A percentile compares a stretch with the other conserved stretches of the same genome.
These are phyloP conservation scores for Trypanosoma cruzi DNA, from an alignment of 208 protist genomes.

Conservation along the genomic window DNA sequence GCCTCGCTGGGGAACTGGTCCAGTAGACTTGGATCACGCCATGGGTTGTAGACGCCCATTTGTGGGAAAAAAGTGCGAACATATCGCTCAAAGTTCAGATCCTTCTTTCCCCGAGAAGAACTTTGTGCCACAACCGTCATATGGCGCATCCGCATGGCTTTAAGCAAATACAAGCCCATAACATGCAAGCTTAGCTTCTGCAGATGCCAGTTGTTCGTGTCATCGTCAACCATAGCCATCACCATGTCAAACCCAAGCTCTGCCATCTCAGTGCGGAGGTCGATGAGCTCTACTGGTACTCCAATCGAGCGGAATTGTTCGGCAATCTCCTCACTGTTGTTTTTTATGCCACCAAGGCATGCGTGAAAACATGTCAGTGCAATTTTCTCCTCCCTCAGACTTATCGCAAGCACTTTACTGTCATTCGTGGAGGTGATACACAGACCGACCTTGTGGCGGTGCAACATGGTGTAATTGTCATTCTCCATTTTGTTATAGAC, in stretches of 20 bases:
- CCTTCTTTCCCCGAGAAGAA: conserved; percentile 84
- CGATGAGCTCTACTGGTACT: conserved; percentile 86
- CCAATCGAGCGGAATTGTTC: conserved; percentile 68
- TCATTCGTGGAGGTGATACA: conserved; percentile 92
- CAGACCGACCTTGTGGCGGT: conserved; percentile 86
- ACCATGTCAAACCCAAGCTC: conserved; percentile 86
- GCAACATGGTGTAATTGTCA: conserved; percentile 90
- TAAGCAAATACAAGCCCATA: conserved; percentile 75
- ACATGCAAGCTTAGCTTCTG: conserved; percentile 86
- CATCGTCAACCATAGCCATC: conserved; percentile 78
- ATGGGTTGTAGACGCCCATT: conserved; percentile 93
- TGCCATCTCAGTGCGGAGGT: conserved; percentile 90
- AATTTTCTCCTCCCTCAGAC: conserved; percentile 75
- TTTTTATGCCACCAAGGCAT: conserved; percentile 70
- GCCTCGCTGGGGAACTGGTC: conserved; percentile 76
- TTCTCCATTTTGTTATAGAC: conserved; percentile 91
- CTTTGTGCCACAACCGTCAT: conserved; percentile 91
- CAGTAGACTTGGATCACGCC: conserved; percentile 84
- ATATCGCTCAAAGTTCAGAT: conserved; percentile 91
- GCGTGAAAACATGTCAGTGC: conserved; percentile 91
- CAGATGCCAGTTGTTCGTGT: conserved; percentile 90
- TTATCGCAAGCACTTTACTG: conserved; percentile 87
- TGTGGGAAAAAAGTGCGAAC: conserved; percentile 78
- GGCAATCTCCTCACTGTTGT: conserved; percentile 81
- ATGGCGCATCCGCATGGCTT: conserved; percentile 67